Conservation (phyloP, 176 grass and related monocot species). For the Zoysia pacifica region DNA sequence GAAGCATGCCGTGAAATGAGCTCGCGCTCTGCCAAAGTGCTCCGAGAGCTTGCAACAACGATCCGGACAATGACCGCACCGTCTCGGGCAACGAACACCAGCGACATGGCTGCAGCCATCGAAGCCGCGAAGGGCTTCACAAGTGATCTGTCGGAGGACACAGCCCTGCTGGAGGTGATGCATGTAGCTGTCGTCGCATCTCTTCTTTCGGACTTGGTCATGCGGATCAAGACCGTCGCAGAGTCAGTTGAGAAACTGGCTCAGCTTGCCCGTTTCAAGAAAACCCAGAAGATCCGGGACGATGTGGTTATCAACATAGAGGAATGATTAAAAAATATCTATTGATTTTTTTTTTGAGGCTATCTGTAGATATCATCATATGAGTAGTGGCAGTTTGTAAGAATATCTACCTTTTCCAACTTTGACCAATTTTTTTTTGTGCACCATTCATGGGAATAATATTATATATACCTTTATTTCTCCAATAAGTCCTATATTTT, state of each 20-base stretch:
- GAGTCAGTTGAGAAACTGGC: conserved; percentile 61
- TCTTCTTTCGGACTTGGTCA: conserved; percentile 71
- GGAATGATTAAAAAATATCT: conserved; percentile 3
- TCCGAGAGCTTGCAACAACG: conserved; percentile 58
- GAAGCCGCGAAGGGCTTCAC: conserved; percentile 35
- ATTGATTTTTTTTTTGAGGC: background rate
- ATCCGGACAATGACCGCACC: conserved; percentile 56
- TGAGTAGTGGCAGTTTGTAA: background rate
- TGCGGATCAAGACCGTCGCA: conserved; percentile 39
- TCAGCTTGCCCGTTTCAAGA: conserved; percentile 56
- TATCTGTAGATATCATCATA: background rate
- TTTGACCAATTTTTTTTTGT: too few species aligned
- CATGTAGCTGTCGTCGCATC: conserved; percentile 67
- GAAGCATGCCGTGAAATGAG: conserved; percentile 65
- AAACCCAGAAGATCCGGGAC: conserved; percentile 35
- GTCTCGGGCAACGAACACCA: conserved; percentile 7
- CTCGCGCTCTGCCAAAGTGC: conserved; percentile 58
- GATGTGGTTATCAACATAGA: conserved; percentile 41
- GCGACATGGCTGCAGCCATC: conserved; percentile 50
- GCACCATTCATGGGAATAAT: too few species aligned
- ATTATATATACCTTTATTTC: too few species aligned
- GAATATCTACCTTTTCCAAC: background rate
- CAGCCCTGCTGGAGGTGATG: conserved; percentile 39
- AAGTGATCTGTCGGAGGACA: conserved; percentile 31
- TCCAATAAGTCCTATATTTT: too few species aligned